phyloP scores from a whole-genome alignment of 768 basidiomycete genomes.

The Kwoniella newhampshirensis region DNA sequence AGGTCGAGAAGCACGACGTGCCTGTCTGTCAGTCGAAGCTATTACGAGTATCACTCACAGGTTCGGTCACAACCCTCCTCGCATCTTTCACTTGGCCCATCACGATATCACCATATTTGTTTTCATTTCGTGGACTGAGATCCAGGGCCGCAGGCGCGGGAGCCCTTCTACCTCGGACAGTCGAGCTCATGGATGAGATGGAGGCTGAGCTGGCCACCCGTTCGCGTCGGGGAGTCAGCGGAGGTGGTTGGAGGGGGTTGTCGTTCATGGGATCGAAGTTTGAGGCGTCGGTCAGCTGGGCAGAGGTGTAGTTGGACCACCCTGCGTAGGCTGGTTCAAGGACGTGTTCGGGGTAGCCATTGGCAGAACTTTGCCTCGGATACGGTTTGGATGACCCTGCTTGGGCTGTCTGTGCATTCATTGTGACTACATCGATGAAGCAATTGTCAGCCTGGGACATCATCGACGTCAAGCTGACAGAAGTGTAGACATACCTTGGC shows the following conservation, averaged over 20 bases:
- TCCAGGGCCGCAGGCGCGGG: constrained; percentile 45
- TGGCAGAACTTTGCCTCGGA: too few relatives aligned
- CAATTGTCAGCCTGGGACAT: too few relatives aligned
- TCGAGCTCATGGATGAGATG: constrained; percentile 28
- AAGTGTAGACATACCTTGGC: too few relatives aligned
- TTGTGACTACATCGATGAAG: too few relatives aligned
- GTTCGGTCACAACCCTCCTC: constrained; percentile 29
- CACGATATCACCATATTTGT: constrained; percentile 16
- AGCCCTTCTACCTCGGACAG: constrained; percentile 33
- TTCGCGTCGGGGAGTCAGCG: constrained; percentile 17
- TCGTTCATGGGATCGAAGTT: not conserved
- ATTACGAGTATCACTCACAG: constrained; percentile 12
- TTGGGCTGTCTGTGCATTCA: not conserved
- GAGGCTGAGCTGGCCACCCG: constrained; percentile 32
- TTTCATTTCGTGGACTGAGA: constrained; percentile 37
- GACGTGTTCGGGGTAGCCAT: constrained; percentile 12
- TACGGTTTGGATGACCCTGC: too few relatives aligned
- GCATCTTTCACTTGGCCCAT: constrained; percentile 10
- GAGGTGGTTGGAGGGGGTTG: constrained; percentile 3
- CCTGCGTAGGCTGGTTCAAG: constrained; percentile 9
- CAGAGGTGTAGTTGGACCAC: constrained; percentile 1
- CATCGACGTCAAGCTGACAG: too few relatives aligned
- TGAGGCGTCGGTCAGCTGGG: not conserved
- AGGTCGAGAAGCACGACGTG: constrained; percentile 13
- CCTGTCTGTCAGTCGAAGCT: constrained; percentile 3